These are phyloP conservation scores for Nematodospora valgi DNA, from an alignment of 805 yeast species.

Conservation along the genomic window DNA sequence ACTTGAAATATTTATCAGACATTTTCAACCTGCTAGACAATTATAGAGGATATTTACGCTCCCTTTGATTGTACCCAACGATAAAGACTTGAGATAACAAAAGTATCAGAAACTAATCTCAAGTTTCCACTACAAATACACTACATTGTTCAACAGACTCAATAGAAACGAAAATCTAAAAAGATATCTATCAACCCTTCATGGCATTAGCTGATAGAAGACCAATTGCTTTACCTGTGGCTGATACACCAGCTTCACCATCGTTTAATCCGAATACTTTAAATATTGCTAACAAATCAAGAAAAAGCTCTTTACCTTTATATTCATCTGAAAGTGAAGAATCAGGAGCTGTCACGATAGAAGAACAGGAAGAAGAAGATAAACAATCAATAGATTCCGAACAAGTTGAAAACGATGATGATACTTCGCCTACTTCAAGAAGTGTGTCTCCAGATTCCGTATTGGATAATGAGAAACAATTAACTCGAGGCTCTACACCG, in stretches of 20 bases:
- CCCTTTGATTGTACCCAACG: no score
- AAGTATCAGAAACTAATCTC: not conserved
- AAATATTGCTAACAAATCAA: conserved; percentile 7
- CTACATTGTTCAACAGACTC: conserved; percentile 1
- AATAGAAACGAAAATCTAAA: not conserved
- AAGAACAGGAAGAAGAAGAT: conserved; percentile 24
- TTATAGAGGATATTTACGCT: no score
- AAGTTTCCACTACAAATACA: not conserved
- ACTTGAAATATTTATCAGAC: no score
- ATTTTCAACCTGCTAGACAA: no score
- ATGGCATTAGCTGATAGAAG: conserved; percentile 71
- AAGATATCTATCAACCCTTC: not conserved
- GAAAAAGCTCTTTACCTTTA: conserved; percentile 2
- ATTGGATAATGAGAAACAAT: conserved; percentile 24
- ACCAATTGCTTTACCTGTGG: conserved; percentile 53
- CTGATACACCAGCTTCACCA: conserved; percentile 45
- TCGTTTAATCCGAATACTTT: conserved; percentile 33
- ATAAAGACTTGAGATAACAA: conserved; percentile 1
- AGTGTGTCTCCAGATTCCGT: conserved; percentile 43
- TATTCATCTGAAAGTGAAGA: conserved; percentile 3
- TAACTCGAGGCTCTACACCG: conserved; percentile 30
- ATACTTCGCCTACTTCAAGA: conserved; percentile 34
- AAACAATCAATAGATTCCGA: conserved; percentile 7
- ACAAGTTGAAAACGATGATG: conserved; percentile 14
- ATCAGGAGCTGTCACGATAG: conserved; percentile 14